Evolutionary conservation across 2,329 filamentous ascomycete genomes (phyloP).

Genomic region (Apiospora arundinis): DNA sequence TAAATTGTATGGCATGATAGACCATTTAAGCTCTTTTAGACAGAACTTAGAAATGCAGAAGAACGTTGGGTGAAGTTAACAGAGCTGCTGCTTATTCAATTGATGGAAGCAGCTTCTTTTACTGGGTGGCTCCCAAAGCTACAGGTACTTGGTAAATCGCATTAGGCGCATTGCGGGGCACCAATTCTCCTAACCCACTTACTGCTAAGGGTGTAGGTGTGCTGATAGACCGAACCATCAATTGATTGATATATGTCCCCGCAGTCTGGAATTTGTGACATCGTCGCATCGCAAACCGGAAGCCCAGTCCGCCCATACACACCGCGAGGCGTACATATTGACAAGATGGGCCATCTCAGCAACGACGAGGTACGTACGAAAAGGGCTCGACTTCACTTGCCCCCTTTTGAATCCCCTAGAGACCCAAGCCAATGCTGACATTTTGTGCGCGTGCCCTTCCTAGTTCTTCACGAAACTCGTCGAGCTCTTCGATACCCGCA

Average conservation of each 20-base stretch:
- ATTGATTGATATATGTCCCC: not conserved
- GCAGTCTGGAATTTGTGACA: conserved; percentile 12
- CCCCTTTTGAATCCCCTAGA: not conserved
- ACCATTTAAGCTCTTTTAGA: no score
- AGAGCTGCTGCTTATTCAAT: no score
- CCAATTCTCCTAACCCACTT: not conserved
- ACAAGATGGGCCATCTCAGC: conserved; percentile 56
- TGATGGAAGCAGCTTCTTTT: no score
- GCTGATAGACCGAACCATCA: not conserved
- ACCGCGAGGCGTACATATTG: not conserved
- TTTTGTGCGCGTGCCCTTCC: conserved; percentile 6
- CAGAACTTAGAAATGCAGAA: no score
- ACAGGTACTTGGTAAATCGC: not conserved
- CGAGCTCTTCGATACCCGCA: conserved; percentile 71
- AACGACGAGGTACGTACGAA: conserved; percentile 62
- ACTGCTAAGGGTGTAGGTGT: not conserved
- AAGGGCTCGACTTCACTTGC: not conserved
- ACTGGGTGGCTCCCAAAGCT: no score
- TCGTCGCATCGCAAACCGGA: not conserved
- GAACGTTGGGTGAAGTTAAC: no score
- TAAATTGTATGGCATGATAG: no score
- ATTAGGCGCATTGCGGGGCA: conserved; percentile 8
- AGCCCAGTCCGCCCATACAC: not conserved
- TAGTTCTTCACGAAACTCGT: conserved; percentile 77
- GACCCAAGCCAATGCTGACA: not conserved